Percentiles rank a stretch among this genome's conserved stretches.
Evolutionary conservation across 1,284 basidiomycete genomes (phyloP).

Genomic region (Sporisorium sorghi): DNA sequence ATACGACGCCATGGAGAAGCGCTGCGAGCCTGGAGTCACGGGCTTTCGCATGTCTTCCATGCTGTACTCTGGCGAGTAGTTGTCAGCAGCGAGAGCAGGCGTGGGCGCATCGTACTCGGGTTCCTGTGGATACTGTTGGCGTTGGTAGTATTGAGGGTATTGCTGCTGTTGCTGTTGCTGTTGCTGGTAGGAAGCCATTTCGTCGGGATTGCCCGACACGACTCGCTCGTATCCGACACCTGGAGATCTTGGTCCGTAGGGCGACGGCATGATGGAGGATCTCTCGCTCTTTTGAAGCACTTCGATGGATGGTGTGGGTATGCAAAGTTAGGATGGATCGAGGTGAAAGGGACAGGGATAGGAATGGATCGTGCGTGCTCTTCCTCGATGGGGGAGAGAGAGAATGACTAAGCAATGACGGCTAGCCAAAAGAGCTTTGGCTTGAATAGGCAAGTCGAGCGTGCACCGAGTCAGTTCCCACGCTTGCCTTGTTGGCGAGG

Average conservation of each 20-base stretch:
- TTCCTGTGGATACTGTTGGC: conserved; percentile 24
- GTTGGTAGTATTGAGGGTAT: conserved; percentile 25
- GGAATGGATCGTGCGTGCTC: conserved; percentile 13
- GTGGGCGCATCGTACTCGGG: conserved; percentile 32
- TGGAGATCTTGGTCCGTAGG: conserved; percentile 15
- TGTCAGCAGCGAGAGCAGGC: conserved; percentile 38
- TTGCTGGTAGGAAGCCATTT: conserved; percentile 4
- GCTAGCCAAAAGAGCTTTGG: background rate
- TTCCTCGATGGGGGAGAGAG: too few species aligned
- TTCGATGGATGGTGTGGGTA: background rate
- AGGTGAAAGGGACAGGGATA: background rate
- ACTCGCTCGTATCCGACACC: conserved; percentile 25
- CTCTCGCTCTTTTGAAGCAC: background rate
- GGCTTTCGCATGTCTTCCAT: conserved; percentile 46
- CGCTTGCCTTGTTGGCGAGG: background rate
- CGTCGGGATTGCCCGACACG: conserved; percentile 16
- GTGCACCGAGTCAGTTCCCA: background rate
- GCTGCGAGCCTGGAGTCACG: conserved; percentile 13
- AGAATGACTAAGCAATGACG: background rate
- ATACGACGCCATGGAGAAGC: conserved; percentile 18
- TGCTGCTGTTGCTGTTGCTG: conserved; percentile 15
- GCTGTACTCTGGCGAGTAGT: conserved; percentile 39
- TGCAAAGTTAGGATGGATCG: background rate
- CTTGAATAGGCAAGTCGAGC: background rate
- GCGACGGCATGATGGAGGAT: conserved; percentile 23